phyloP scores from a whole-genome alignment of 495 filamentous ascomycete species.

The Chaetomidium leptoderma region DNA sequence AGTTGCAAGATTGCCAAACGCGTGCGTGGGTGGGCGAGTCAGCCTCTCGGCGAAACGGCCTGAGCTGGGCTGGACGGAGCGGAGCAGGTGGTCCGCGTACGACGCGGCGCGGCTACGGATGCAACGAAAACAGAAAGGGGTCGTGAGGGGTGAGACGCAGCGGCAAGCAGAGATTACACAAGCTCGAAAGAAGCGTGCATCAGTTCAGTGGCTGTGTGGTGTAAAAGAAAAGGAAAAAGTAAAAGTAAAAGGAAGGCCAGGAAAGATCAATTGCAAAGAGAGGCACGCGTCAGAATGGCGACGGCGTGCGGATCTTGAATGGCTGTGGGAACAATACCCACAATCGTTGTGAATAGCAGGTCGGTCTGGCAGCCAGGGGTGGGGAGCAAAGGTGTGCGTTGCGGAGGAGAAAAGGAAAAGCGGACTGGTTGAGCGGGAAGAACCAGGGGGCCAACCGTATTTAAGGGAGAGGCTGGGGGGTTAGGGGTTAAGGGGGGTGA shows the following conservation, averaged over 20 bases:
- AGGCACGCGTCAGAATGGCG: conserved; percentile 11
- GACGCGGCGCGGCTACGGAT: conserved; percentile 15
- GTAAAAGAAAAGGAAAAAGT: background rate
- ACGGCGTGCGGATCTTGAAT: conserved; percentile 9
- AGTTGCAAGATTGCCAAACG: conserved; percentile 13
- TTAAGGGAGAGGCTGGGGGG: conserved; percentile 13
- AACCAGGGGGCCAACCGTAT: conserved; percentile 11
- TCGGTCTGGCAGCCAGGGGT: background rate
- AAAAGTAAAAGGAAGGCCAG: background rate
- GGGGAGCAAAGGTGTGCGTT: conserved; percentile 8
- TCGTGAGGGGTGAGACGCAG: background rate
- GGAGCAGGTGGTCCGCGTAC: conserved; percentile 10
- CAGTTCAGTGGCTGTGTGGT: background rate
- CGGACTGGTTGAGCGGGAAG: conserved; percentile 1
- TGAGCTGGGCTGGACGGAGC: conserved; percentile 9
- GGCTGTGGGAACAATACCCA: conserved; percentile 13
- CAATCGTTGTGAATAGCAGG: conserved; percentile 2
- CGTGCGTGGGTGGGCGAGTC: conserved; percentile 16
- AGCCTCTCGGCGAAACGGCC: conserved; percentile 10
- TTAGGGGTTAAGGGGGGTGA: background rate
- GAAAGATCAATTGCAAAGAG: conserved; percentile 1
- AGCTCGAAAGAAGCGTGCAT: background rate
- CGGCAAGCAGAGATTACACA: background rate
- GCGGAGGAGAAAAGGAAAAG: conserved; percentile 13
- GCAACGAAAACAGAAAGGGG: conserved; percentile 14